phyloP scores from a whole-genome alignment of 2,329 filamentous ascomycete genomes.

The Lasiodiplodia theobromae region DNA sequence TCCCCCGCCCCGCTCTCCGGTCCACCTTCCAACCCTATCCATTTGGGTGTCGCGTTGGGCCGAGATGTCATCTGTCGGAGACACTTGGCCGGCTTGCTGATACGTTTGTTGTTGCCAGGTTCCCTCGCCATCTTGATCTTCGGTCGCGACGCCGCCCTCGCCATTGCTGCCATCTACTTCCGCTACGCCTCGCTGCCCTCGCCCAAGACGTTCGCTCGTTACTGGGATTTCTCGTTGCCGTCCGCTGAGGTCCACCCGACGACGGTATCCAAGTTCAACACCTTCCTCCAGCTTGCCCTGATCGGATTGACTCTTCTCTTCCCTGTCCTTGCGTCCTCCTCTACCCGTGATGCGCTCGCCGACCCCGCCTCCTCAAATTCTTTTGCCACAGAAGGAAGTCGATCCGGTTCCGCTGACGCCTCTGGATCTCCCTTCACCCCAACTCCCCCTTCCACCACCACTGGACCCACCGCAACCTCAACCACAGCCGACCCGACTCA shows the following conservation, averaged over 20 bases:
- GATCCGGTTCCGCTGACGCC: conserved; percentile 4
- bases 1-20: conserved; percentile 29
- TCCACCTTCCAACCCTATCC: conserved; percentile 18
- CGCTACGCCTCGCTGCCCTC: conserved; percentile 92
- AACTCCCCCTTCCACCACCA: neutral
- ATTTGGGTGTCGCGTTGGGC: neutral
- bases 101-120: conserved; percentile 54
- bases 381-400: conserved; percentile 18
- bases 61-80: conserved; percentile 25
- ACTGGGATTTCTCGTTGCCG: conserved; percentile 97
- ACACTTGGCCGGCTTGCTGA: conserved; percentile 14
- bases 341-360: conserved; percentile 7
- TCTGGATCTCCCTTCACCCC: conserved; percentile 13
- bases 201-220: conserved; percentile 88
- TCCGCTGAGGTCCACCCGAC: conserved; percentile 85
- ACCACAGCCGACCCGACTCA: neutral
- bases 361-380: conserved; percentile 21
- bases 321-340: conserved; percentile 67
- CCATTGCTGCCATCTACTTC: conserved; percentile 89
- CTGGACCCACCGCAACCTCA: neutral
- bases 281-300: conserved; percentile 85
- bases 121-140: conserved; percentile 92
- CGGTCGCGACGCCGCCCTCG: conserved; percentile 84
- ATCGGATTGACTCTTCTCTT: conserved; percentile 84
- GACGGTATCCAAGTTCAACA: conserved; percentile 87